A percentile compares a stretch with the other conserved stretches of the same genome.
Evolutionary conservation across 2,329 filamentous ascomycete genomes (phyloP).

Genomic region (Aspergillus sclerotialis): DNA sequence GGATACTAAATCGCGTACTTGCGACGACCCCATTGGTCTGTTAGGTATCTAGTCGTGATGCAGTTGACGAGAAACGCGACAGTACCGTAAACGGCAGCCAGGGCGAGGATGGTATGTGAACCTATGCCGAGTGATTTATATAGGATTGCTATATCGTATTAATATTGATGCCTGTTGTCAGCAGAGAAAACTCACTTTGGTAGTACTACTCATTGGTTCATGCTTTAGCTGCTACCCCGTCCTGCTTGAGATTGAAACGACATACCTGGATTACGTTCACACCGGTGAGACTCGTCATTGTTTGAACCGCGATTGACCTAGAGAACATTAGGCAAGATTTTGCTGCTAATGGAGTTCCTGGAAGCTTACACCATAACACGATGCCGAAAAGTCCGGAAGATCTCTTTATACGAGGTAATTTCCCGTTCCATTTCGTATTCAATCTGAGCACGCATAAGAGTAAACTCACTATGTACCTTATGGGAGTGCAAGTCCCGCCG

Average conservation of each 20-base stretch:
- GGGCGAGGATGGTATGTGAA: slow-evolving; percentile 44
- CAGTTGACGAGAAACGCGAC: slow-evolving; percentile 45
- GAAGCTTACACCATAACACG: slow-evolving; percentile 42
- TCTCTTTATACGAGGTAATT: slow-evolving; percentile 45
- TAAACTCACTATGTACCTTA: slow-evolving; percentile 46
- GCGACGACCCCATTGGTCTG: slow-evolving; percentile 53
- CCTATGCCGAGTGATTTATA: slow-evolving; percentile 50
- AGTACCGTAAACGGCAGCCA: slow-evolving; percentile 51
- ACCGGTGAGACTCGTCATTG: slow-evolving; percentile 51
- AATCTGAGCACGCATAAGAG: slow-evolving; percentile 48
- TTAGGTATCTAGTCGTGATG: slow-evolving; percentile 47
- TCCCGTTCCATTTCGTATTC: slow-evolving; percentile 53
- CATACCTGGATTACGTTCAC: slow-evolving; percentile 50
- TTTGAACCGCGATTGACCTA: slow-evolving; percentile 49
- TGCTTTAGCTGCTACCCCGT: slow-evolving; percentile 2
- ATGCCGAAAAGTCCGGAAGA: slow-evolving; percentile 46
- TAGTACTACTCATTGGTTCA: slow-evolving; percentile 18
- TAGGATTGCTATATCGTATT: slow-evolving; percentile 39
- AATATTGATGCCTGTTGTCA: too few species aligned
- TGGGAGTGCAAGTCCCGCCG: slow-evolving; percentile 40
- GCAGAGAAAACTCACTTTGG: slow-evolving; percentile 17
- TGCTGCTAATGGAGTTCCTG: neutral
- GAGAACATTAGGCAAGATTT: slow-evolving; percentile 9
- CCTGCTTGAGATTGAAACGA: neutral
- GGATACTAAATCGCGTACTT: slow-evolving; percentile 30